Base-by-base conservation (phyloP, 257 asterid genomes). In the Solanum etuberosum region DNA sequence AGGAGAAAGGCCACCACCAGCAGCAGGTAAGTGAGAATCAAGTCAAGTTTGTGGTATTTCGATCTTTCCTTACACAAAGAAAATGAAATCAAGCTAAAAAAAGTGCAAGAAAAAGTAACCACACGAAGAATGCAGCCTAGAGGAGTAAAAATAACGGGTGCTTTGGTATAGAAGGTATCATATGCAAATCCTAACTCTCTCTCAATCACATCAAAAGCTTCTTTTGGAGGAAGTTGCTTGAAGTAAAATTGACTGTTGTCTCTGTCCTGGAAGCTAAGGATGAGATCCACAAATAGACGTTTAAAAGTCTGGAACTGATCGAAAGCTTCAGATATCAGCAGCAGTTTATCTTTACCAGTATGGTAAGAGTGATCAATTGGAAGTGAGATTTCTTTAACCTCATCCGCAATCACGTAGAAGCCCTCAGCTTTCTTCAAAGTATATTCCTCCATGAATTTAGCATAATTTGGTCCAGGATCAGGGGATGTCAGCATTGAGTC, bases 201-300 rank as follows among this genome's bases (percentile, higher is more conserved):
- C 90, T 91, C 95, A 21, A 92, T 89, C n/a, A 91, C 94, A 21
- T 15, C 38, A 81, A 93, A 92, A 83, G 93, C 94, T 31, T 89
- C 7, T 6, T 23, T 0, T 0, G 88, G 18, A 0, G 13, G 0
- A 35, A 88, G 90, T 7, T 1, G 6, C 86, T 32, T 83, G 89
- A 93, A 92, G 89, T 89, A 89, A 38, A 77, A 85, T 61, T 9
- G 87, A 89, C 94, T 92, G 84, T 83, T 85, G 76, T 93, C 94
- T 42, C 89, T 88, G 88, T 93, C 93, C 61, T 93, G 93, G 86
- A 91, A 92, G 23, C 96, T 93, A 25, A 92, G 91, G 91, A 93
- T 93, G 15, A 90, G 90, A 81, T 91, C 93, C 3, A 91, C 94
- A 83, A 93, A 93, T 29, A 92, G 91, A 71, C 93, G 90, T 72